Evolutionary conservation across 208 protist genomes (phyloP).

Genomic region (Trypanosoma lewisi): DNA sequence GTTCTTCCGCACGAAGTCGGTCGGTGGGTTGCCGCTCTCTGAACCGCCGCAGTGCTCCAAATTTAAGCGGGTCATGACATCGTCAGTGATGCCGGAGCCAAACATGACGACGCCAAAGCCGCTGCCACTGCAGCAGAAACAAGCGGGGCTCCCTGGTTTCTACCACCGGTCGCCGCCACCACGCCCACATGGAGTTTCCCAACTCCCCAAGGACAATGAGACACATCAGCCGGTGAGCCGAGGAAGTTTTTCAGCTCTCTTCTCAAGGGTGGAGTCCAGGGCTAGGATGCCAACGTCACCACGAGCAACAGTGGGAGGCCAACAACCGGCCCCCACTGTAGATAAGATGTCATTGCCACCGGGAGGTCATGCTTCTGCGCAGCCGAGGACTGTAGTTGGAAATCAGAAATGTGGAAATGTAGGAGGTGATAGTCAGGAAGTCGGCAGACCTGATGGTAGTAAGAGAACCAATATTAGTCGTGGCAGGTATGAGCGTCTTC

Average conservation of each 20-base stretch:
- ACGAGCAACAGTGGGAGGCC: not conserved
- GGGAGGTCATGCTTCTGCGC: not conserved
- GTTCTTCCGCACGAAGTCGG: conserved; percentile 17
- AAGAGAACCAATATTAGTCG: not conserved
- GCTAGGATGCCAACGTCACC: not conserved
- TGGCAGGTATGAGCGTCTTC: not conserved
- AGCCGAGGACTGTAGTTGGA: not conserved
- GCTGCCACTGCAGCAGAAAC: not conserved
- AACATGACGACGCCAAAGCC: not conserved
- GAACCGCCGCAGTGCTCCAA: not conserved
- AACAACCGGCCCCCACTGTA: not conserved
- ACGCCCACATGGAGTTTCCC: not conserved
- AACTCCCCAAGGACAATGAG: not conserved
- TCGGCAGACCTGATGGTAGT: not conserved
- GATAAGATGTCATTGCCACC: not conserved
- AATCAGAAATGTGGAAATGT: no score
- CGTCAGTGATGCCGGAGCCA: conserved; percentile 19
- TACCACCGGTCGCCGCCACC: not conserved
- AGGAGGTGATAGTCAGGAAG: no score
- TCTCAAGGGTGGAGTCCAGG: not conserved
- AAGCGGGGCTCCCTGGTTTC: not conserved
- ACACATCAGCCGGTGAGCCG: not conserved
- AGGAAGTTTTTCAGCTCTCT: no score
- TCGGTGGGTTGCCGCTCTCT: not conserved
- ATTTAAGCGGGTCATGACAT: conserved; percentile 24